phyloP scores from a whole-genome alignment of 2,329 filamentous ascomycete species.

The Coniella vitis region DNA sequence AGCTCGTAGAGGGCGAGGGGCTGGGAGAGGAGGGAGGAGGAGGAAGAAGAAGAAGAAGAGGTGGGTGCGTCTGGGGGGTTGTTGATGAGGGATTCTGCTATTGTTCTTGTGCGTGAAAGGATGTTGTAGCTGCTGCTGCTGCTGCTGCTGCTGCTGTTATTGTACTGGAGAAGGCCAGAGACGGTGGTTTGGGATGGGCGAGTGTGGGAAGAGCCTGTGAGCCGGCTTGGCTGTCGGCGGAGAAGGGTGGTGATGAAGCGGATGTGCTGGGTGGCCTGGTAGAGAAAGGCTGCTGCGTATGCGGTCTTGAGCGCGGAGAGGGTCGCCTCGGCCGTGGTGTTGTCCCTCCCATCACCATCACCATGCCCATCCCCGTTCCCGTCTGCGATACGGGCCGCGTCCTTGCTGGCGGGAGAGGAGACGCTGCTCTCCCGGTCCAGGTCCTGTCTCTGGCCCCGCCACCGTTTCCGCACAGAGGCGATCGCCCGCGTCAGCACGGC shows the following conservation, averaged over 20 bases:
- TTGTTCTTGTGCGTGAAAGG: no score
- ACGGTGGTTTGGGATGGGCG: no score
- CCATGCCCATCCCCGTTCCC: no score
- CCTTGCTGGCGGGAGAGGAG: no score
- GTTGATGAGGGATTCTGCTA: not conserved
- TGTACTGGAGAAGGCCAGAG: no score
- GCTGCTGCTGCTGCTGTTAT: no score
- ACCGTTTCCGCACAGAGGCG: not conserved
- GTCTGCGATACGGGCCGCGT: no score
- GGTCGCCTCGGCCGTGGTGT: no score
- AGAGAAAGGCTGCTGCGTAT: conserved; percentile 1
- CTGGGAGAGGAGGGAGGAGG: not conserved
- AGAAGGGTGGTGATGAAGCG: not conserved
- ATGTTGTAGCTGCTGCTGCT: no score
- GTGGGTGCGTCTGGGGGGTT: not conserved
- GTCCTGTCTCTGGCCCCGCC: not conserved
- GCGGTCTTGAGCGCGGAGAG: not conserved
- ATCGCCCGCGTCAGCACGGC: conserved; percentile 2
- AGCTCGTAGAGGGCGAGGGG: not conserved
- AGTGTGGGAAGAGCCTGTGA: no score
- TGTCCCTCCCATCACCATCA: no score
- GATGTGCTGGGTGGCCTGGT: conserved; percentile 7
- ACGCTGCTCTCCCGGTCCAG: no score
- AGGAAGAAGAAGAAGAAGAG: not conserved
- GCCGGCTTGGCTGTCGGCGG: not conserved